A percentile compares a stretch with the other conserved stretches of the same genome.
Evolutionary conservation across 2,329 filamentous ascomycete species (phyloP).

Genomic region (Huntiella savannae): DNA sequence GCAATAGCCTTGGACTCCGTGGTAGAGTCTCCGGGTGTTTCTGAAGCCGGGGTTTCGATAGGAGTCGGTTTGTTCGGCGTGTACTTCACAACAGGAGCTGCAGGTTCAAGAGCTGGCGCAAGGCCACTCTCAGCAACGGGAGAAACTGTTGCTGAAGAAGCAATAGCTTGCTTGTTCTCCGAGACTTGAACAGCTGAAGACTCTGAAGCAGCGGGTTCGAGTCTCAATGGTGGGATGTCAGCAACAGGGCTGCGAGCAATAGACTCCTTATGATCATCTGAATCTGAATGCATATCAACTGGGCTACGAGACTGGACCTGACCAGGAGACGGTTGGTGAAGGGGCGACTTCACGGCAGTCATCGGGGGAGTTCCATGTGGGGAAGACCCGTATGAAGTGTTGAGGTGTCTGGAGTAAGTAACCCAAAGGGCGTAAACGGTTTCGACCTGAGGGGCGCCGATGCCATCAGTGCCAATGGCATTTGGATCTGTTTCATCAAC

Average conservation of each 20-base stretch:
- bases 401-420: constrained; percentile 84
- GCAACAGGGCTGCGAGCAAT: constrained; percentile 17
- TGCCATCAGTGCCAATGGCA: background rate
- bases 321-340: constrained; percentile 61
- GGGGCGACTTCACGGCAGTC: constrained; percentile 49
- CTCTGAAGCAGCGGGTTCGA: background rate
- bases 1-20: background rate
- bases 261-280: constrained; percentile 9
- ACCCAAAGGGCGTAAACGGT: constrained; percentile 93
- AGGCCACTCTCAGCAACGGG: no score
- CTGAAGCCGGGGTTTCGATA: background rate
- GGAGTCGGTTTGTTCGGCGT: background rate
- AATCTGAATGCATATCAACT: constrained; percentile 11
- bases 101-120: background rate
- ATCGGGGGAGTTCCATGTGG: constrained; percentile 40
- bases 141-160: no score
- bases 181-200: background rate
- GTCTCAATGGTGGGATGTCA: constrained; percentile 3
- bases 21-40: background rate
- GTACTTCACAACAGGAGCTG: background rate
- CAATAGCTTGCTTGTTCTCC: no score
- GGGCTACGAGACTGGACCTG: constrained; percentile 25
- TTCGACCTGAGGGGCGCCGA: constrained; percentile 36
- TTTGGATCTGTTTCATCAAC: constrained; percentile 28
- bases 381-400: constrained; percentile 42